Percentiles rank a stretch among this genome's conserved stretches.
Evolutionary conservation across 495 filamentous ascomycete genomes (phyloP).

Genomic region (Aspergillus steynii): DNA sequence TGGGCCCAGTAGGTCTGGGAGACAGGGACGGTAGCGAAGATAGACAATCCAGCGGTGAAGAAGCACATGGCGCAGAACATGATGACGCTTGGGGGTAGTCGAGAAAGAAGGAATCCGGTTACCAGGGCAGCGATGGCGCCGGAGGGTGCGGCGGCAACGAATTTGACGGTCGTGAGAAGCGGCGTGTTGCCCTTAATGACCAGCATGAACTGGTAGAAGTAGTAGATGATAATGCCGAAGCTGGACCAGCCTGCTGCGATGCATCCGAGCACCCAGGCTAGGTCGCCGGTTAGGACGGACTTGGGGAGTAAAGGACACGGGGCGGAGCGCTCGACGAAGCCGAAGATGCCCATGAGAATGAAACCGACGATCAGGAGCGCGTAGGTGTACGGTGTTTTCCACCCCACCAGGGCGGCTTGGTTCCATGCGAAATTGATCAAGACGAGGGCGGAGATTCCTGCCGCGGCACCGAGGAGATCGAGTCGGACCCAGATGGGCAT

Average conservation of each 20-base stretch:
- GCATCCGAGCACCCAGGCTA: constrained; percentile 55
- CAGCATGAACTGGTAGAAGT: constrained; percentile 56
- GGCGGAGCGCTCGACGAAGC: constrained; percentile 47
- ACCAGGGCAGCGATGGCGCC: constrained; percentile 51
- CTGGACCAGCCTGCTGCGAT: constrained; percentile 59
- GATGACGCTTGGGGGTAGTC: constrained; percentile 42
- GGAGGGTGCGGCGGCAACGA: constrained; percentile 42
- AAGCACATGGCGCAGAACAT: constrained; percentile 51
- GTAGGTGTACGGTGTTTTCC: constrained; percentile 54
- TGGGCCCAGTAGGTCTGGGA: constrained; percentile 61
- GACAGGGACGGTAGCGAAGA: constrained; percentile 50
- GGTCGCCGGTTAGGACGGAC: constrained; percentile 46
- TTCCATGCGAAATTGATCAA: constrained; percentile 64
- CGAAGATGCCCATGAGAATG: constrained; percentile 50
- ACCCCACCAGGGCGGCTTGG: constrained; percentile 59
- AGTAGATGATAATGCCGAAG: constrained; percentile 64
- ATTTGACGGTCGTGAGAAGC: constrained; percentile 49
- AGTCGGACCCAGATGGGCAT: constrained; percentile 33
- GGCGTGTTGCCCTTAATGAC: constrained; percentile 46
- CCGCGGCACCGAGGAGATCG: constrained; percentile 49
- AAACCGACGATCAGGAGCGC: constrained; percentile 57
- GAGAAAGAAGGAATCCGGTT: constrained; percentile 46
- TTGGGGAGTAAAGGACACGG: constrained; percentile 56
- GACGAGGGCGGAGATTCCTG: constrained; percentile 56
- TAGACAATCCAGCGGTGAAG: constrained; percentile 45